phyloP scores from a whole-genome alignment of 306 rosid species.

The Quercus engelmannii region DNA sequence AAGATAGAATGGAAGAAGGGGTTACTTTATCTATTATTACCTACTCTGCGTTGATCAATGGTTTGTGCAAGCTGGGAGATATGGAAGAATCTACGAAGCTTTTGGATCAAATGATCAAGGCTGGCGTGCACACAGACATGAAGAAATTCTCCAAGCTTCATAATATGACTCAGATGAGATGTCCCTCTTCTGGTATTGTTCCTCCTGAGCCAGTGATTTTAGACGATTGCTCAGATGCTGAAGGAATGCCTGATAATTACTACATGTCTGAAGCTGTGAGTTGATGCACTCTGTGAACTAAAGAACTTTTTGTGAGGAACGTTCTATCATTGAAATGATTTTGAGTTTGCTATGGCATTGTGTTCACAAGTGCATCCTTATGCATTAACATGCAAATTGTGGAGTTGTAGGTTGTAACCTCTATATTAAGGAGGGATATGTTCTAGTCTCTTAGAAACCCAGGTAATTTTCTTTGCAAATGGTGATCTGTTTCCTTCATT shows the following conservation, averaged over 20 bases:
- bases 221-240: neutral
- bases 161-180: neutral
- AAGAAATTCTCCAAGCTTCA: slow-evolving; percentile 1
- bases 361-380: neutral
- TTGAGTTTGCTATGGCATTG: neutral
- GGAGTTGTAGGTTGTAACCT: neutral
- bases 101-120: slow-evolving; percentile 33
- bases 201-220: neutral
- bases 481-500: neutral
- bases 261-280: slow-evolving; percentile 7
- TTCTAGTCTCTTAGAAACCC: neutral
- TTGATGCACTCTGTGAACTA: neutral
- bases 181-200: neutral
- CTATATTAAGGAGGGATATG: neutral
- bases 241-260: neutral
- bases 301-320: neutral
- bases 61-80: slow-evolving; percentile 27
- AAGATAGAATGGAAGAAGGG: slow-evolving; percentile 61
- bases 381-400: neutral
- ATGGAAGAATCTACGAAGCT: slow-evolving; percentile 16
- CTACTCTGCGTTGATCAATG: slow-evolving; percentile 37
- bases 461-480: slow-evolving; percentile 4
- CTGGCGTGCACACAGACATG: slow-evolving; percentile 16
- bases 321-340: neutral
- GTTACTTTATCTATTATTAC: slow-evolving; percentile 41